phyloP scores from a whole-genome alignment of 2,329 filamentous ascomycete genomes.

The Ilyonectria destructans region DNA sequence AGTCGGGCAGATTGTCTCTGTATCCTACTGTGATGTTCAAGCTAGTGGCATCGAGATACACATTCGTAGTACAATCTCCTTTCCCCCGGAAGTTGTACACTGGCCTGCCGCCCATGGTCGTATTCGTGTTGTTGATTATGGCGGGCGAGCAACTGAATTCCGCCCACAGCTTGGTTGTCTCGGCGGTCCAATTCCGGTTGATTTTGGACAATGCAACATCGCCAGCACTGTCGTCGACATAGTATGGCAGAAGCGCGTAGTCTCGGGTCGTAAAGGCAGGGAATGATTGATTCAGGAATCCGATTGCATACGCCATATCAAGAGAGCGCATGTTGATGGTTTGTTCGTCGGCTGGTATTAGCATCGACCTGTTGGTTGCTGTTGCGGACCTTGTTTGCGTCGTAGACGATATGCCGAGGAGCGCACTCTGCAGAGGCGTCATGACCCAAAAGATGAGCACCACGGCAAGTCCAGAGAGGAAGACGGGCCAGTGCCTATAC shows the following conservation, averaged over 20 bases:
- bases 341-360: conserved; percentile 1
- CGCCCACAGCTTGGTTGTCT: conserved; percentile 22
- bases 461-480: conserved; percentile 14
- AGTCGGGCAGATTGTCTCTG: background rate
- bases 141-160: conserved; percentile 4
- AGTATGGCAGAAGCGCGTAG: conserved; percentile 23
- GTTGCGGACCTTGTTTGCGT: background rate
- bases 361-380: background rate
- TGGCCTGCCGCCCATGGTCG: background rate
- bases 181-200: conserved; percentile 11
- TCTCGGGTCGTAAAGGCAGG: conserved; percentile 12
- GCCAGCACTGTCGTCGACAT: background rate
- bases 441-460: conserved; percentile 18
- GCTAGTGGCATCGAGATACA: background rate
- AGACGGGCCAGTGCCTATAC: conserved; percentile 26
- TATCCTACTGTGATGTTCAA: background rate
- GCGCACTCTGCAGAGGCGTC: conserved; percentile 15
- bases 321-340: background rate
- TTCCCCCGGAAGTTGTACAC: background rate
- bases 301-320: conserved; percentile 6
- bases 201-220: background rate
- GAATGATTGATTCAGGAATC: conserved; percentile 3
- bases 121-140: background rate
- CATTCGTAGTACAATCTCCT: background rate
- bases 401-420: conserved; percentile 1